Conservation (phyloP, 2,329 filamentous ascomycete genomes). For the Ophiocordyceps camponoti-floridani region DNA sequence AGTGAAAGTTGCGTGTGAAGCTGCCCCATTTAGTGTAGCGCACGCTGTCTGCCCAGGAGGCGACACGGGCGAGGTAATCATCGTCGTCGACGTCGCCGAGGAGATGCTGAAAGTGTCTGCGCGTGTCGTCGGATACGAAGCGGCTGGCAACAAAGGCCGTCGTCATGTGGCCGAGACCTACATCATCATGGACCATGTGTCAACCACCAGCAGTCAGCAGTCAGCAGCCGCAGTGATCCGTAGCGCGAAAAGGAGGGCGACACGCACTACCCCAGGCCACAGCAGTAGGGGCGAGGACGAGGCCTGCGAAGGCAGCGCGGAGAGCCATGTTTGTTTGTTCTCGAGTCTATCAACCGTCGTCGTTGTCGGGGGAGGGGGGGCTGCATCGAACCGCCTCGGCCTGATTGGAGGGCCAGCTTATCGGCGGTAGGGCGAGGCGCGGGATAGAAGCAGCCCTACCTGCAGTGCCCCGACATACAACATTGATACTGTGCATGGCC, state of each 20-base stretch:
- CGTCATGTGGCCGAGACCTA: slow-evolving; percentile 46
- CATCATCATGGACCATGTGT: background rate
- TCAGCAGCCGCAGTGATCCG: background rate
- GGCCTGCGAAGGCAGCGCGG: background rate
- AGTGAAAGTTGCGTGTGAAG: slow-evolving; percentile 47
- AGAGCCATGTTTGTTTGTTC: background rate
- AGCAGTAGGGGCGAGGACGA: background rate
- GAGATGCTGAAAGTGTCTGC: slow-evolving; percentile 36
- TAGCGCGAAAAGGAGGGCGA: background rate
- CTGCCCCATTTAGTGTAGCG: slow-evolving; percentile 45
- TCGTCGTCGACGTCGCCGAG: slow-evolving; percentile 32
- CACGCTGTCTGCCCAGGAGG: slow-evolving; percentile 50
- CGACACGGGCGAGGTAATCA: slow-evolving; percentile 43
- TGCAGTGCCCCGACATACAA: no score
- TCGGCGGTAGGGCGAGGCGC: background rate
- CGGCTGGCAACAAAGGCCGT: slow-evolving; percentile 44
- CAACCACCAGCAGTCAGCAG: background rate
- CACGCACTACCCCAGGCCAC: slow-evolving; percentile 24
- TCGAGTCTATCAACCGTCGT: background rate
- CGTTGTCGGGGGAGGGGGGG: background rate
- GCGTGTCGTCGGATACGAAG: slow-evolving; percentile 38
- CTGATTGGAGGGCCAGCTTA: background rate
- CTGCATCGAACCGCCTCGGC: no score
- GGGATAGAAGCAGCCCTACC: background rate
- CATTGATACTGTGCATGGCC: no score